Evolutionary conservation across 2,329 filamentous ascomycete genomes (phyloP).

Genomic region (Neocatenulostroma microsporum): DNA sequence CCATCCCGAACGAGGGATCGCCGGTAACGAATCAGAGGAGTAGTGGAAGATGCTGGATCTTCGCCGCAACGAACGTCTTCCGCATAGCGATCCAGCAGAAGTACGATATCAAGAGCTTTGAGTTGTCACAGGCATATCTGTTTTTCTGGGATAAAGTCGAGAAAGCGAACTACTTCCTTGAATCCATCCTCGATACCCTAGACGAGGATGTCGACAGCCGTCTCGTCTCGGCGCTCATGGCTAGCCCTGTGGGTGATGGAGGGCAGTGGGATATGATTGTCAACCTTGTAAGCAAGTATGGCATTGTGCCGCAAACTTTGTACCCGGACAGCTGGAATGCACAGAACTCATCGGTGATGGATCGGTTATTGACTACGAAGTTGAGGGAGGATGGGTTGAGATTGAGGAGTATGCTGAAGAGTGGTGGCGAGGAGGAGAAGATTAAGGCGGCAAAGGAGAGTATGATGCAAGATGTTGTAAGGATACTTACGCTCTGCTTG

Average conservation of each 20-base stretch:
- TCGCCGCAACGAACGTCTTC: slow-evolving; percentile 86
- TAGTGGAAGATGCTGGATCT: slow-evolving; percentile 84
- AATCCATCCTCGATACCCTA: slow-evolving; percentile 70
- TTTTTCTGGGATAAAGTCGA: slow-evolving; percentile 95
- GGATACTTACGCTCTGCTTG: slow-evolving; percentile 72
- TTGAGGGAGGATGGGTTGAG: slow-evolving; percentile 75
- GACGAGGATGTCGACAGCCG: slow-evolving; percentile 63
- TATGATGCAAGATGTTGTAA: slow-evolving; percentile 73
- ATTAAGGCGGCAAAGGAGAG: slow-evolving; percentile 53
- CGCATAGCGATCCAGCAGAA: slow-evolving; percentile 81
- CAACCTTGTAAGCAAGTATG: slow-evolving; percentile 80
- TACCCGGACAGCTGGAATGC: slow-evolving; percentile 81
- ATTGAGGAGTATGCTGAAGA: slow-evolving; percentile 52
- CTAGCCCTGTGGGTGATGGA: slow-evolving; percentile 65
- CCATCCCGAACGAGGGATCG: slow-evolving; percentile 70
- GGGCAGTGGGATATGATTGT: slow-evolving; percentile 88
- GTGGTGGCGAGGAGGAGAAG: slow-evolving; percentile 26
- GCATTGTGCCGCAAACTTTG: slow-evolving; percentile 67
- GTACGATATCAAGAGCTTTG: slow-evolving; percentile 68
- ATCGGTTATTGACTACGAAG: slow-evolving; percentile 70
- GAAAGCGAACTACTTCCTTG: slow-evolving; percentile 83
- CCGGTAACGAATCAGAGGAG: slow-evolving; percentile 79
- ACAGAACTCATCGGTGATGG: slow-evolving; percentile 60
- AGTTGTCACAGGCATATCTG: slow-evolving; percentile 79
- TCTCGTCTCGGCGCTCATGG: slow-evolving; percentile 62